These are phyloP conservation scores for Adansonia digitata DNA, from an alignment of 345 rosid genomes.

Conservation along the genomic window DNA sequence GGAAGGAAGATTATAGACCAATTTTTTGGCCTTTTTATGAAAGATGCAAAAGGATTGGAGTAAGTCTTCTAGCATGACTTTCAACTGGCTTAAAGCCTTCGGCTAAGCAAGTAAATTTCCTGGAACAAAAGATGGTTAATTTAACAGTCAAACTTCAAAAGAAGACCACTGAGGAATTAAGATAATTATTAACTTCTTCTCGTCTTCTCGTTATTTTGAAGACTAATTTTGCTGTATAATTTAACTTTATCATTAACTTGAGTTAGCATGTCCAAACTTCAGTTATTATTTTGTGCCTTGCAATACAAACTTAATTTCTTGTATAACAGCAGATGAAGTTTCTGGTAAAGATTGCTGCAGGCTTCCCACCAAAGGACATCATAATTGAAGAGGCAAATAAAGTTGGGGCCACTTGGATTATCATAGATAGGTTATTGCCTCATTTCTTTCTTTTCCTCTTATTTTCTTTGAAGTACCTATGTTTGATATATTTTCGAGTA, in stretches of 20 bases:
- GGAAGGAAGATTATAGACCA: conserved; percentile 18
- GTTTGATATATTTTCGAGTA: too few relatives aligned
- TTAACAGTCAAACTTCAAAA: too few relatives aligned
- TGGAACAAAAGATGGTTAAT: not conserved
- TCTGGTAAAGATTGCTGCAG: conserved; percentile 35
- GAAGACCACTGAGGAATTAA: too few relatives aligned
- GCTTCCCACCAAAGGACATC: conserved; percentile 31
- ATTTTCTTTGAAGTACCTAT: too few relatives aligned
- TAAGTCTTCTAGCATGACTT: conserved; percentile 15
- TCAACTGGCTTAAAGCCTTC: not conserved
- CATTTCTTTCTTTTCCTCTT: not conserved
- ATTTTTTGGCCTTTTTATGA: conserved; percentile 32
- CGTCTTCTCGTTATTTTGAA: too few relatives aligned
- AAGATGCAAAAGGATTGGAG: conserved; percentile 28
- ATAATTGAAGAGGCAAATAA: conserved; percentile 32
- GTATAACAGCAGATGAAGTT: conserved; percentile 36
- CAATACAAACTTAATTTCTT: not conserved
- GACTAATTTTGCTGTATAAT: too few relatives aligned
- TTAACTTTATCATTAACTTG: too few relatives aligned
- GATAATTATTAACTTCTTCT: too few relatives aligned
- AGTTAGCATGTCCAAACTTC: not conserved
- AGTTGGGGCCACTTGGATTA: conserved; percentile 32
- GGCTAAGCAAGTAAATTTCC: not conserved
- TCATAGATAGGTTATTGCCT: conserved; percentile 31
- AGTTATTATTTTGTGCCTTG: not conserved